Percentiles rank a stretch among this genome's conserved stretches.
phyloP scores from a whole-genome alignment of 768 basidiomycete species.

The Ramaria rubella region DNA sequence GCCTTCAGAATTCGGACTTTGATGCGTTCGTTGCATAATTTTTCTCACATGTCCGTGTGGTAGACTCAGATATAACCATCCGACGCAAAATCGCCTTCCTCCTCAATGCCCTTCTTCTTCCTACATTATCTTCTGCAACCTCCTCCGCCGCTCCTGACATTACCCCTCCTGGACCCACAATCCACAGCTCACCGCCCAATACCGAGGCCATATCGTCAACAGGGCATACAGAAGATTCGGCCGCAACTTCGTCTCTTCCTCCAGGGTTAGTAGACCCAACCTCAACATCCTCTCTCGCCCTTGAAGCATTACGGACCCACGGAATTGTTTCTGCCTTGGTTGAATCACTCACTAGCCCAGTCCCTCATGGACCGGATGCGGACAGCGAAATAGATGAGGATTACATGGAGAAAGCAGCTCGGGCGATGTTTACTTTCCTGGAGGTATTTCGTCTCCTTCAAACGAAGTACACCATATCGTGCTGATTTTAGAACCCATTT shows the following conservation, averaged over 20 bases:
- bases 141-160: background rate
- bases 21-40: constrained; percentile 1
- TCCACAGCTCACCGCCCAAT: constrained; percentile 1
- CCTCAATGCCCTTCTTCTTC: constrained; percentile 61
- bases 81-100: constrained; percentile 78
- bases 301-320: constrained; percentile 42
- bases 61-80: constrained; percentile 72
- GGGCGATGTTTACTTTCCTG: background rate
- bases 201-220: constrained; percentile 7
- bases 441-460: background rate
- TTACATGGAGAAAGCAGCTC: constrained; percentile 51
- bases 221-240: constrained; percentile 13
- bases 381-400: constrained; percentile 53
- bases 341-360: constrained; percentile 44
- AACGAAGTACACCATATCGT: background rate
- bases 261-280: constrained; percentile 57
- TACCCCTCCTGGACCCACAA: constrained; percentile 2
- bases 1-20: background rate
- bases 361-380: constrained; percentile 63
- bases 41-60: constrained; percentile 5
- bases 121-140: constrained; percentile 24
- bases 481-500: background rate
- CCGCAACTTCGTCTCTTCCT: constrained; percentile 16
- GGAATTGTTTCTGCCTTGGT: constrained; percentile 46
- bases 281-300: constrained; percentile 44